Conservation (phyloP, 2,329 filamentous ascomycete species). For the Anthostomella pinea region DNA sequence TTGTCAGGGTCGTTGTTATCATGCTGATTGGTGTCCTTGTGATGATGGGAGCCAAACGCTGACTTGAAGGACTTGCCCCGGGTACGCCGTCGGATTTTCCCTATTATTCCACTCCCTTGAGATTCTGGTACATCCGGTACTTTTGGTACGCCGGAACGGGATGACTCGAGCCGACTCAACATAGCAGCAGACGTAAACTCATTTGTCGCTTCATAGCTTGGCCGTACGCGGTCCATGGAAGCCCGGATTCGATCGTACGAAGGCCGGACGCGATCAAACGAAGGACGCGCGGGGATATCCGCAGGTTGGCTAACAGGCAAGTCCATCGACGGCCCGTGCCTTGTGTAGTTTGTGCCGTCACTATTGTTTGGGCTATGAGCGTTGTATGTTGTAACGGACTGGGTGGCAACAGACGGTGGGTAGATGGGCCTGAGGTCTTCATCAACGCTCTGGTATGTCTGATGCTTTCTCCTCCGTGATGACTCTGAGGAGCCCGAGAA, state of each 20-base stretch:
- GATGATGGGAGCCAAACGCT: slow-evolving; percentile 27
- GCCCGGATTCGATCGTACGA: slow-evolving; percentile 85
- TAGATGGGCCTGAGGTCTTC: slow-evolving; percentile 93
- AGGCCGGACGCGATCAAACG: slow-evolving; percentile 68
- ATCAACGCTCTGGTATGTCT: slow-evolving; percentile 64
- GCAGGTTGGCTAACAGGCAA: slow-evolving; percentile 32
- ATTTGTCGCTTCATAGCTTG: slow-evolving; percentile 81
- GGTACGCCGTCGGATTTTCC: slow-evolving; percentile 31
- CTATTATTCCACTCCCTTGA: slow-evolving; percentile 28
- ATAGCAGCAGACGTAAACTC: slow-evolving; percentile 91
- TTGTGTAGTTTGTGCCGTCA: slow-evolving; percentile 88
- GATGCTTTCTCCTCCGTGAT: slow-evolving; percentile 52
- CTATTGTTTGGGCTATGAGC: slow-evolving; percentile 86
- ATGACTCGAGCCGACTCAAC: slow-evolving; percentile 78
- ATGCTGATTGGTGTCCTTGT: too few relatives aligned
- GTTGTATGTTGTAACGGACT: slow-evolving; percentile 64
- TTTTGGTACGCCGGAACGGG: slow-evolving; percentile 46
- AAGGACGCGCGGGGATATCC: slow-evolving; percentile 40
- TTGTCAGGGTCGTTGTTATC: slow-evolving; percentile 27
- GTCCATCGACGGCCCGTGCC: slow-evolving; percentile 61
- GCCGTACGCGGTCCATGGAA: slow-evolving; percentile 81
- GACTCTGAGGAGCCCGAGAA: slow-evolving; percentile 39
- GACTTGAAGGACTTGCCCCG: slow-evolving; percentile 35
- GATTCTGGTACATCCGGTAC: too few relatives aligned
- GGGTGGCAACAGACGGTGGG: slow-evolving; percentile 81